phyloP scores from a whole-genome alignment of 1,284 basidiomycete species.

The Leccinum huronense region DNA sequence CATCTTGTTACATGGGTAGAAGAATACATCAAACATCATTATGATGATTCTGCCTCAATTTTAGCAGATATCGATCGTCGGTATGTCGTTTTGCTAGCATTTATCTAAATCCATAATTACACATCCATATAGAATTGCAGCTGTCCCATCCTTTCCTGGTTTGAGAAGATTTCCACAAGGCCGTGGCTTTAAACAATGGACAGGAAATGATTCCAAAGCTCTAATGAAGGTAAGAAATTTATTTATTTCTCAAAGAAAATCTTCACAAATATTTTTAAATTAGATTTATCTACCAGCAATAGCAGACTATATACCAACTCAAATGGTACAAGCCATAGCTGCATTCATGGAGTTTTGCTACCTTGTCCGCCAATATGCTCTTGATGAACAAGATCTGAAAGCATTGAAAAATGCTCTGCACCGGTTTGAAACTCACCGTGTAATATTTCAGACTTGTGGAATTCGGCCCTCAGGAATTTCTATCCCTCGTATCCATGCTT shows the following conservation, averaged over 20 bases:
- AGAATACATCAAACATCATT: not conserved
- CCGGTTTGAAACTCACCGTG: not conserved
- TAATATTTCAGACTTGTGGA: not conserved
- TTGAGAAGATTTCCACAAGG: not conserved
- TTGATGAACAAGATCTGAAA: not conserved
- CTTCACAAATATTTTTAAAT: not conserved
- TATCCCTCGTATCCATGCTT: not conserved
- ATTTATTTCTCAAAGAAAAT: too few relatives aligned
- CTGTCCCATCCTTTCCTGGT: not conserved
- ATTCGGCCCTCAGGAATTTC: not conserved
- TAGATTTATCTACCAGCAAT: constrained; percentile 18
- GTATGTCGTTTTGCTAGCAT: not conserved
- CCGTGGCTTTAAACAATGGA: not conserved
- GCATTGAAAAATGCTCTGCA: not conserved
- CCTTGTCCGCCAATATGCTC: not conserved
- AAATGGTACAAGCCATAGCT: constrained; percentile 9
- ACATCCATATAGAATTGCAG: not conserved
- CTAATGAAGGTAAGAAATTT: not conserved
- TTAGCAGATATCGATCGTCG: not conserved
- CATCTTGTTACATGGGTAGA: not conserved
- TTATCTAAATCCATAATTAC: not conserved
- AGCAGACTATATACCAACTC: constrained; percentile 9
- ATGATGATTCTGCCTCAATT: not conserved
- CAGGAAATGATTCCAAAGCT: not conserved
- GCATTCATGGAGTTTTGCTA: constrained; percentile 18